Conservation (phyloP, 441 rosid species). For the Gossypium laxum region DNA sequence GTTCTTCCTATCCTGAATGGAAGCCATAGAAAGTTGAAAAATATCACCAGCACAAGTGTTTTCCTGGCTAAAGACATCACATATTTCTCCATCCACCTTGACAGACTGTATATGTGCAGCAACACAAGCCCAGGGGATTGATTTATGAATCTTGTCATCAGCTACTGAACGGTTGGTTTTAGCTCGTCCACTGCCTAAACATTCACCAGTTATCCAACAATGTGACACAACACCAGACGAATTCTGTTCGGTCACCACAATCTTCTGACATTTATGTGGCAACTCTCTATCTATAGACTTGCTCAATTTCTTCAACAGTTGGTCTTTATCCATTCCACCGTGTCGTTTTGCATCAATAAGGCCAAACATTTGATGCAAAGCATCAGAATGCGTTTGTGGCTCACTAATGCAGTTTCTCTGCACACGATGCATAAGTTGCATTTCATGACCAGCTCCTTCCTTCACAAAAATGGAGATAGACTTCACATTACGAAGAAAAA, state of each 20-base stretch:
- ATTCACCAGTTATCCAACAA: slow-evolving; percentile 91
- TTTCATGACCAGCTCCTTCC: slow-evolving; percentile 72
- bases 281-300: slow-evolving; percentile 46
- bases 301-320: slow-evolving; percentile 62
- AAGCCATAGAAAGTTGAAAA: slow-evolving; percentile 45
- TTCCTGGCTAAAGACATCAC: slow-evolving; percentile 26
- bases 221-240: slow-evolving; percentile 52
- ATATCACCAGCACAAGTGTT: slow-evolving; percentile 29
- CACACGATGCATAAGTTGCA: slow-evolving; percentile 77
- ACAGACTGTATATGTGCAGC: slow-evolving; percentile 78
- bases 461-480: slow-evolving; percentile 62
- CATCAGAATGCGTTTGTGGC: slow-evolving; percentile 41
- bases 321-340: slow-evolving; percentile 71
- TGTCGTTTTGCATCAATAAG: slow-evolving; percentile 47
- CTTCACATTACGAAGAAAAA: slow-evolving; percentile 80
- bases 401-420: slow-evolving; percentile 48
- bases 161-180: slow-evolving; percentile 32
- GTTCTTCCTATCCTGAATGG: slow-evolving; percentile 38
- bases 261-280: slow-evolving; percentile 68
- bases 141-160: slow-evolving; percentile 50
- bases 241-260: slow-evolving; percentile 74
- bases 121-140: slow-evolving; percentile 94
- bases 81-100: slow-evolving; percentile 30
- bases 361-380: slow-evolving; percentile 44
- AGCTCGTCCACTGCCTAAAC: slow-evolving; percentile 48